Evolutionary conservation across 148 eudicot genomes (phyloP), one percentile per base, ranked within the genome.

Genomic region (Camellia japonica): DNA sequence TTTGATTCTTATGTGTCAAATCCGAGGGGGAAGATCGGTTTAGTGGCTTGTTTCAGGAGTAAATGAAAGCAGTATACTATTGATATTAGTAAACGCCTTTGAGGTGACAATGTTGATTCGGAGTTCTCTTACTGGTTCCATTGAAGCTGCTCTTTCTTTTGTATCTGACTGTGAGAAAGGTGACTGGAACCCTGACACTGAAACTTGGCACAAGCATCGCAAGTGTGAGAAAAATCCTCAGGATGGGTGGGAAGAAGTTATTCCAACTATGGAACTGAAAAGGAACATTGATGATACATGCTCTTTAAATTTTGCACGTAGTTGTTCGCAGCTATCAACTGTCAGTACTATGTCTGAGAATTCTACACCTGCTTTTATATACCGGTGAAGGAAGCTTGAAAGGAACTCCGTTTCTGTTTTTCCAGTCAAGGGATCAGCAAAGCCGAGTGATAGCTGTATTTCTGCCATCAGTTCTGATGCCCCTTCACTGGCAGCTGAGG

Each of bases 351-450:
- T 87, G 79, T 87, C 86, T 62, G 85, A 87, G 76, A 85, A 69
- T 78, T 87, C 86, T 75, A 84, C 79, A 61, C 94, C 81, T 76
- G 83, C 80, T 82, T 62, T 83, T 78, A 93, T 92, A 15, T 92
- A 93, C 81, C 84, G 83, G 77, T 88, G 95, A 78, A 92, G 84
- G 82, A 93, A 83, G 83, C 65, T 55, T 41, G 80, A 78, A 64
- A 87, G 46, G 56, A 87, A 85, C 71, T 76, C 87, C 81, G 70
- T 49, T 73, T 49, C 88, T 10, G 59, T 63, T 49, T 75, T 63
- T 56, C 73, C 75, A 30, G 65, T 67, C 68, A 77, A 71, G 64
- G 77, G 74, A 65, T 84, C 86, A 67, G 83, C 68, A 46, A 85
- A 82, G 41, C 80, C 69, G 42, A 86, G 81, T 82, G 87, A 82